These are phyloP conservation scores for Leptographium radiaticola DNA, from an alignment of 2,329 filamentous ascomycete species.

Conservation along the genomic window DNA sequence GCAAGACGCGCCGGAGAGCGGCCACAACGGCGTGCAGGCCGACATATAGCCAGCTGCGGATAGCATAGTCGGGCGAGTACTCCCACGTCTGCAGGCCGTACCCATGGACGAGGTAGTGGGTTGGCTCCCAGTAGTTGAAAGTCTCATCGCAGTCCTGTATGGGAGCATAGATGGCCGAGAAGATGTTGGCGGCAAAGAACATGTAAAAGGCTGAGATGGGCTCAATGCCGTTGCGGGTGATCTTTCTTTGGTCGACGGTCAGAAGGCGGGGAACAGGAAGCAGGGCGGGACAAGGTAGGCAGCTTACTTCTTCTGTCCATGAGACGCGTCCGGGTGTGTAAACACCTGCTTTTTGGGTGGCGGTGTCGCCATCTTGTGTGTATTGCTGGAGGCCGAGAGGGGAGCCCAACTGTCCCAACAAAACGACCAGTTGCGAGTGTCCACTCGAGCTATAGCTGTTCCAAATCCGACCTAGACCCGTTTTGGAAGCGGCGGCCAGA, in stretches of 20 bases:
- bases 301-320: constrained; percentile 37
- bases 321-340: constrained; percentile 33
- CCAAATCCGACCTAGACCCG: not conserved
- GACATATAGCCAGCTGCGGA: constrained; percentile 90
- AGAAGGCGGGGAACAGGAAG: not conserved
- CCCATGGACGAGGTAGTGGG: constrained; percentile 85
- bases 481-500: not conserved
- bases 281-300: not conserved
- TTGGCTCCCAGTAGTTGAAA: constrained; percentile 98
- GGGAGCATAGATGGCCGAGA: constrained; percentile 72
- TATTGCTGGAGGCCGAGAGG: not conserved
- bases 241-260: constrained; percentile 17
- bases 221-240: constrained; percentile 49
- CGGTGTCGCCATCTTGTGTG: constrained; percentile 25
- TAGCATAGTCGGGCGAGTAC: constrained; percentile 88
- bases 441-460: not conserved
- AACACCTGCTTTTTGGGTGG: constrained; percentile 22
- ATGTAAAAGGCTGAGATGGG: constrained; percentile 69
- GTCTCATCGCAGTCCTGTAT: constrained; percentile 98
- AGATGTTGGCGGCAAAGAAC: constrained; percentile 58
- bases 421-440: not conserved
- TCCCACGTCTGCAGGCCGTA: constrained; percentile 97
- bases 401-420: not conserved
- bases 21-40: constrained; percentile 63
- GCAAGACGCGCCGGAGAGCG: constrained; percentile 51